These are phyloP conservation scores for Talinum fruticosum DNA, from an alignment of 148 eudicot genomes.

Conservation along the genomic window DNA sequence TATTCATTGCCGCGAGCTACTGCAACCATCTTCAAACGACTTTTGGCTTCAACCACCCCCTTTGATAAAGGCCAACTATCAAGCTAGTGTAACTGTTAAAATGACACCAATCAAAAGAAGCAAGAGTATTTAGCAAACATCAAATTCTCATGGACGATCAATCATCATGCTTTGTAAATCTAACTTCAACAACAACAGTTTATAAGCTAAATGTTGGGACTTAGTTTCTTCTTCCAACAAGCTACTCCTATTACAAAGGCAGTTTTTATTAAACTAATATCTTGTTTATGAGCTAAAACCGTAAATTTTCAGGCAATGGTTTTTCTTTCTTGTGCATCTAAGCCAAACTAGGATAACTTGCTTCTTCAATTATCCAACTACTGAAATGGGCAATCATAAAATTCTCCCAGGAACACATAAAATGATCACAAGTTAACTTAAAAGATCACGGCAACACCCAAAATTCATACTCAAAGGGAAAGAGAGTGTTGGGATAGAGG, in stretches of 20 bases:
- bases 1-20: conserved; percentile 34
- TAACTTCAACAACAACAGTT: neutral
- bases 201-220: neutral
- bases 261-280: neutral
- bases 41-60: conserved; percentile 36
- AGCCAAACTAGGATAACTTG: neutral
- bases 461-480: neutral
- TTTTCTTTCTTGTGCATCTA: neutral
- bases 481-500: neutral
- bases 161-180: neutral
- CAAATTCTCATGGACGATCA: neutral
- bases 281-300: neutral
- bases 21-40: conserved; percentile 29
- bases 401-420: neutral
- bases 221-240: neutral
- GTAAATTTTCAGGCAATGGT: neutral
- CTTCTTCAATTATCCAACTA: neutral
- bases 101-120: neutral
- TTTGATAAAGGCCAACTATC: neutral
- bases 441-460: neutral
- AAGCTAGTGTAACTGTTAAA: conserved; percentile 1
- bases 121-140: neutral
- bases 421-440: neutral
- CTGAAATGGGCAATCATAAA: neutral
- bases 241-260: neutral